These are phyloP conservation scores for Populus hybrid DNA, from an alignment of 441 rosid species.

Conservation along the genomic window DNA sequence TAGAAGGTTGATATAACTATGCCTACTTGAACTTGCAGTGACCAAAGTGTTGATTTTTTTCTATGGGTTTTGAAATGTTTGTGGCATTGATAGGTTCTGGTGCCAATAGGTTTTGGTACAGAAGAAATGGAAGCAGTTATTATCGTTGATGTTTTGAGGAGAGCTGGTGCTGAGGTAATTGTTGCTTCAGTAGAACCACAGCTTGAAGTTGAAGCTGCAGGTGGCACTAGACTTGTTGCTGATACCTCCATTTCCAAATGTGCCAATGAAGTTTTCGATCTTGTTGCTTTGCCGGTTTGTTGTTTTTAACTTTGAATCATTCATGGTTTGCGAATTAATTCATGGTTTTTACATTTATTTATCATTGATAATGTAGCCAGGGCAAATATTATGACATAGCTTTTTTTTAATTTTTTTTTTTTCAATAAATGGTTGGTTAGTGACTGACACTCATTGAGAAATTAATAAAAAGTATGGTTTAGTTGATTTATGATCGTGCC, in stretches of 20 bases:
- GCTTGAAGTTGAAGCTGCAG: slow-evolving; percentile 73
- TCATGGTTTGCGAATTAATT: background rate
- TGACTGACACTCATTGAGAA: background rate
- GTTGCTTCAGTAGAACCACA: slow-evolving; percentile 89
- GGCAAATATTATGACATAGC: background rate
- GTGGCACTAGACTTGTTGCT: slow-evolving; percentile 73
- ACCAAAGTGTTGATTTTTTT: background rate
- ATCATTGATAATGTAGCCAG: background rate
- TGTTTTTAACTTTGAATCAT: slow-evolving; percentile 1
- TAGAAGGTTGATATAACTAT: background rate
- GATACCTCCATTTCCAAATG: slow-evolving; percentile 69
- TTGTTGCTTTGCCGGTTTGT: slow-evolving; percentile 87
- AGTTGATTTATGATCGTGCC: background rate
- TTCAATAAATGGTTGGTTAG: background rate
- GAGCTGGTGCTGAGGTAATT: slow-evolving; percentile 88
- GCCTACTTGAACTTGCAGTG: background rate
- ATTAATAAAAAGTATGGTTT: background rate
- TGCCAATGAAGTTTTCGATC: slow-evolving; percentile 60
- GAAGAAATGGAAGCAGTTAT: slow-evolving; percentile 97
- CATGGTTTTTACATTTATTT: background rate
- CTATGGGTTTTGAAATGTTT: background rate
- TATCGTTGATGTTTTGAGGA: slow-evolving; percentile 65
- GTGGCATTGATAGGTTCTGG: slow-evolving; percentile 52
- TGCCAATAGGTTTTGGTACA: slow-evolving; percentile 84
- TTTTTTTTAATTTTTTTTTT: too few relatives aligned